phyloP scores from a whole-genome alignment of 306 rosid species.

The Prunus persica region DNA sequence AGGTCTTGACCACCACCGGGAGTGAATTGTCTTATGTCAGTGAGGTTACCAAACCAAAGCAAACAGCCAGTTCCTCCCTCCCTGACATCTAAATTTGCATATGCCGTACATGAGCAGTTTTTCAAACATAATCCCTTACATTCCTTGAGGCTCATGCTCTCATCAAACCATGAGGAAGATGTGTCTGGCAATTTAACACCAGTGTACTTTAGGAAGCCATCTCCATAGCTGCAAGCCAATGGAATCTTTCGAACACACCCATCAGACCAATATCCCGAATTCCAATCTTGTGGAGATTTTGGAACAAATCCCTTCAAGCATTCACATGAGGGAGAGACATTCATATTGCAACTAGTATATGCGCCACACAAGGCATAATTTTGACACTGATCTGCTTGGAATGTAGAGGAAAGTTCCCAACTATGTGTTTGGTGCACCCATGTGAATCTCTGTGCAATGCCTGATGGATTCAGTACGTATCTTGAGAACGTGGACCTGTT shows the following conservation, averaged over 20 bases:
- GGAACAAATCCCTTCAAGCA: constrained; percentile 52
- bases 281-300: constrained; percentile 21
- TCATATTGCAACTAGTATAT: constrained; percentile 30
- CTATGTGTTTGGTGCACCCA: not conserved
- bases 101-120: constrained; percentile 50
- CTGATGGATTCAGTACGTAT: constrained; percentile 33
- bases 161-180: constrained; percentile 15
- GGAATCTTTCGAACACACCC: constrained; percentile 37
- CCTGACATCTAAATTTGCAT: constrained; percentile 30
- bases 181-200: constrained; percentile 31
- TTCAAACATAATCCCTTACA: constrained; percentile 29
- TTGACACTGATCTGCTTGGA: constrained; percentile 26
- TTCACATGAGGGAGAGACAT: constrained; percentile 30
- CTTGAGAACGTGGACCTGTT: constrained; percentile 33
- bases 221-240: constrained; percentile 28
- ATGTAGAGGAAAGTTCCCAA: not conserved
- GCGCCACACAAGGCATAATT: constrained; percentile 43
- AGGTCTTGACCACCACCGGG: constrained; percentile 3
- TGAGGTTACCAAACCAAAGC: constrained; percentile 35
- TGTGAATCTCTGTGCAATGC: not conserved
- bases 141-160: constrained; percentile 24
- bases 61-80: constrained; percentile 36
- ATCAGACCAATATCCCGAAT: constrained; percentile 19
- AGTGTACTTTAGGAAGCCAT: constrained; percentile 23
- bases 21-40: constrained; percentile 26